These are phyloP conservation scores for Chimonanthus salicifolius DNA, from an alignment of 164 flowering plant genomes.

Conservation along the genomic window DNA sequence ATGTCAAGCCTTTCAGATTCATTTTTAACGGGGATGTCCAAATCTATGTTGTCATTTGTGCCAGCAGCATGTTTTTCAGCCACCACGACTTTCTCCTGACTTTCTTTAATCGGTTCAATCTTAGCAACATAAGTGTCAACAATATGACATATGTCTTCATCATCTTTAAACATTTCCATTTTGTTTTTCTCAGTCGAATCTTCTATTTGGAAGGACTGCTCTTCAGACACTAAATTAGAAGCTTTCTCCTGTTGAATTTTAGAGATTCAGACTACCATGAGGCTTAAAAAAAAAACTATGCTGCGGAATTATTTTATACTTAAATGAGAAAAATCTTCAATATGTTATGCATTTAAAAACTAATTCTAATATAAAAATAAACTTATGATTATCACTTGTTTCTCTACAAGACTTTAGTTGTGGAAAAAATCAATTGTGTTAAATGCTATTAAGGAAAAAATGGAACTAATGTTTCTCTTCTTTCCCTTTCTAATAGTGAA, in stretches of 20 bases:
- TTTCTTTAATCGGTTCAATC: constrained; percentile 15
- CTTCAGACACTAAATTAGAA: constrained; percentile 4
- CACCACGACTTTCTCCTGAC: constrained; percentile 5
- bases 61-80: neutral
- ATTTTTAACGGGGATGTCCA: neutral
- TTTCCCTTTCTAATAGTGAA: no score
- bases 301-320: no score
- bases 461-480: no score
- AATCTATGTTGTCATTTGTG: neutral
- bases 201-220: constrained; percentile 10
- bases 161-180: constrained; percentile 3
- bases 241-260: constrained; percentile 16
- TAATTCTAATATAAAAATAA: no score
- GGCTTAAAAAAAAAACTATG: neutral
- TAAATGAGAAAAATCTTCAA: no score
- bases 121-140: neutral
- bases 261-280: neutral
- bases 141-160: constrained; percentile 8
- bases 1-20: neutral
- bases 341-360: no score
- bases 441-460: no score
- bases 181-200: constrained; percentile 9
- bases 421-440: no score
- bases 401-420: no score
- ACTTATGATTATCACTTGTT: no score